Conservation (phyloP, 306 rosid species). For the Dalbergia oliveri region DNA sequence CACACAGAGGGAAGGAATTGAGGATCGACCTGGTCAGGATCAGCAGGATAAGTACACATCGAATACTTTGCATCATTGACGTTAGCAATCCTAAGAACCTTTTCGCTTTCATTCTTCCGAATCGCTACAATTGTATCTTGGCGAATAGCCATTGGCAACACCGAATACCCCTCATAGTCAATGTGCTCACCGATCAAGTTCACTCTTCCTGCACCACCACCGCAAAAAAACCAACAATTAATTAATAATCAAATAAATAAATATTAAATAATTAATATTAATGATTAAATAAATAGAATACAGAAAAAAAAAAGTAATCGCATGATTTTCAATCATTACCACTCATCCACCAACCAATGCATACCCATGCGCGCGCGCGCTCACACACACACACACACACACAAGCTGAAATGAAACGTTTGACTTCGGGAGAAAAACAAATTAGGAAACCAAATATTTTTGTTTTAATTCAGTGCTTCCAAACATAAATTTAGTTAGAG, state of each 20-base stretch:
- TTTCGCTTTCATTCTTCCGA: constrained; percentile 58
- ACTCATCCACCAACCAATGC: neutral
- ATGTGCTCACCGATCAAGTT: constrained; percentile 98
- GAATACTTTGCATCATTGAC: constrained; percentile 71
- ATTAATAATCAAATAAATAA: neutral
- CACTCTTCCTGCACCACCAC: constrained; percentile 81
- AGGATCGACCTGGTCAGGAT: constrained; percentile 75
- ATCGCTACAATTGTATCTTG: constrained; percentile 92
- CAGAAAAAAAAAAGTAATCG: neutral
- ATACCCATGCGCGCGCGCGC: neutral
- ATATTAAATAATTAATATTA: neutral
- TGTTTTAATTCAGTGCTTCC: neutral
- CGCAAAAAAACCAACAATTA: neutral
- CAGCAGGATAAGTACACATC: constrained; percentile 84
- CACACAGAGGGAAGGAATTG: neutral
- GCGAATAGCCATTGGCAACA: constrained; percentile 98
- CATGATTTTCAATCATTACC: neutral
- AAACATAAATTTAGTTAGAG: constrained; percentile 1
- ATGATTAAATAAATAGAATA: neutral
- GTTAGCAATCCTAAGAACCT: constrained; percentile 76
- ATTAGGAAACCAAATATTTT: neutral
- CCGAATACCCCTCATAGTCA: constrained; percentile 96
- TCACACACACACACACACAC: neutral
- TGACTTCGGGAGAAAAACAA: neutral
- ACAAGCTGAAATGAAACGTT: neutral